Evolutionary conservation across 345 rosid genomes (phyloP).

Genomic region (Melaleuca quinquenervia): DNA sequence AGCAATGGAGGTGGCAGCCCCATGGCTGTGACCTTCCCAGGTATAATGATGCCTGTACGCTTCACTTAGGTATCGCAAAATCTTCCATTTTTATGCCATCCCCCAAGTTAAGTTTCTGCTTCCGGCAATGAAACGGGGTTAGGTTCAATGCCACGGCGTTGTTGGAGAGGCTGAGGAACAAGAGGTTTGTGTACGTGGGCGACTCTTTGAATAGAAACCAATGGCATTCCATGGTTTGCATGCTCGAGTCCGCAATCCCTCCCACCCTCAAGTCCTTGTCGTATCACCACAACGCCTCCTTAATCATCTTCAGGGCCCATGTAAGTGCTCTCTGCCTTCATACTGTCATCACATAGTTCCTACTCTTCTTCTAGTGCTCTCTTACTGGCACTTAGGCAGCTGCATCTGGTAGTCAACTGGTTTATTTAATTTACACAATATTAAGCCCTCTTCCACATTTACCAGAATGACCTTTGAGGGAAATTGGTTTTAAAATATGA

Average conservation of each 20-base stretch:
- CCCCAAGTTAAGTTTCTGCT: not conserved
- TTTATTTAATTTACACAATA: not conserved
- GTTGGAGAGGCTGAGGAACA: constrained; percentile 69
- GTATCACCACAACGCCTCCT: constrained; percentile 51
- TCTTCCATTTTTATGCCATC: not conserved
- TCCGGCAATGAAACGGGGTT: not conserved
- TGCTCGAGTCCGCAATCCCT: constrained; percentile 52
- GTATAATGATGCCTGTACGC: constrained; percentile 10
- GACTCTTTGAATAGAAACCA: constrained; percentile 83
- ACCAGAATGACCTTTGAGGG: not conserved
- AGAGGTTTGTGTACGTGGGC: constrained; percentile 82
- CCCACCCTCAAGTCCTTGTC: constrained; percentile 37
- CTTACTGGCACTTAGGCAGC: no score
- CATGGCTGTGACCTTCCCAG: constrained; percentile 69
- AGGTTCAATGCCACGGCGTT: constrained; percentile 75
- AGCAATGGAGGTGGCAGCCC: constrained; percentile 92
- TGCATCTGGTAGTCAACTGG: not conserved
- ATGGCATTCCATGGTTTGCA: constrained; percentile 86
- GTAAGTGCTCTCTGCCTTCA: constrained; percentile 11
- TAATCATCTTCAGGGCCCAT: constrained; percentile 34
- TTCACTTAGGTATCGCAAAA: not conserved
- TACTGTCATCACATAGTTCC: not conserved
- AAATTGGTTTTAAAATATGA: not conserved
- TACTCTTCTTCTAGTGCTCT: not conserved
- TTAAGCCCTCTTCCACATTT: not conserved